Evolutionary conservation across 2,329 filamentous ascomycete species (phyloP), one percentile per base, ranked within the genome.

Genomic region (Ophiocordyceps camponoti-floridani): DNA sequence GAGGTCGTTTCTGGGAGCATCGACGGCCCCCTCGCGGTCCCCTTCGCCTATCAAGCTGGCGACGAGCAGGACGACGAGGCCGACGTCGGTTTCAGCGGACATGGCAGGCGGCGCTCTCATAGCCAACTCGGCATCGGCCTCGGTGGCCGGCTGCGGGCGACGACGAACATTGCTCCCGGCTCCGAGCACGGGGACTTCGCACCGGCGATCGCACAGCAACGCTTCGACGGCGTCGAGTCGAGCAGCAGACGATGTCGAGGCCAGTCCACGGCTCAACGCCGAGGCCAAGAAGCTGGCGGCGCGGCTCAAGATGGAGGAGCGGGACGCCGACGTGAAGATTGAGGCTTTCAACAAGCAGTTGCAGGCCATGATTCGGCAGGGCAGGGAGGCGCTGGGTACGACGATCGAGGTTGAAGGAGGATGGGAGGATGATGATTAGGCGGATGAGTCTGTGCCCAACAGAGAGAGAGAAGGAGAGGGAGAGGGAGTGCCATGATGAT

Each of bases 321-420:
- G 78, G 41, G 80, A 88, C 52, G 75, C 84, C 8, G 87, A 96
- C 52, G 76, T 79, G 40, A 79, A 82, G 44, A 82, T 96, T 52
- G 78, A 77, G 43, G 75, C 81, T 26, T 78, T 96, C 61, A 93
- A 91, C 57, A 71, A 76, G 42, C 77, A 83, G 53, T 66, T 96
- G 42, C 76, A 83, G 56, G 82, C 80, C 31, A 86, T 98, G 82
- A 93, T 98, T 45, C 72, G 79, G 2, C 82, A 96, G 61, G 91
- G 88, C 1, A 82, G 82, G 53, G 82, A 91, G 59, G 91, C 91
- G 2, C 63, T 98, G 16, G 88, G 81, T 2, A 83, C 82, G 18
- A 82, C 68, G 38, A 67, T 84, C 43, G 78, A 84, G 55, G 70
- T 86, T 40, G 71, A 75, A 44, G 67, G 64, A 40, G 65, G 44